Evolutionary conservation across 2,329 filamentous ascomycete species (phyloP).

Genomic region (Boeremia exigua): DNA sequence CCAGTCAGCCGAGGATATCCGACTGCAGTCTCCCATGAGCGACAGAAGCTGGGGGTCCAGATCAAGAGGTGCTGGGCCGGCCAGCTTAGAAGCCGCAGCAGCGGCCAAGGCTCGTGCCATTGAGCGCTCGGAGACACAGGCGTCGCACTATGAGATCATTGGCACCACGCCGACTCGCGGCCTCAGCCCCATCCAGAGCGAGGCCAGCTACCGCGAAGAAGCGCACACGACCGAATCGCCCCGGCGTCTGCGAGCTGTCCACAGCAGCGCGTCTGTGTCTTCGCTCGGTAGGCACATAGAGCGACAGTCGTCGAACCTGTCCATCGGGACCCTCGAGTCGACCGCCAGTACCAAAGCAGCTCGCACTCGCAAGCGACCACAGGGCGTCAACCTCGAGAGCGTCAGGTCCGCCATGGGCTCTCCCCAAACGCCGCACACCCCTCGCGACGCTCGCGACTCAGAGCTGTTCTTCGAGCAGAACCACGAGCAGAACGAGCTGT

Average conservation of each 20-base stretch:
- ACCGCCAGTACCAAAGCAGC: conserved; percentile 65
- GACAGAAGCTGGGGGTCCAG: conserved; percentile 54
- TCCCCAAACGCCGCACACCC: conserved; percentile 37
- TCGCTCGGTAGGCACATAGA: conserved; percentile 66
- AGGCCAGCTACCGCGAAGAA: conserved; percentile 72
- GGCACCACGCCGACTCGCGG: conserved; percentile 59
- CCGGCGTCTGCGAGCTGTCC: conserved; percentile 56
- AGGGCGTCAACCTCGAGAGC: conserved; percentile 60
- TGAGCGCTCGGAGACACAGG: conserved; percentile 41
- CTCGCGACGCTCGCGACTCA: conserved; percentile 50
- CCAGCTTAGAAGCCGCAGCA: conserved; percentile 40
- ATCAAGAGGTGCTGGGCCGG: conserved; percentile 27
- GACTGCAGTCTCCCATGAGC: conserved; percentile 50
- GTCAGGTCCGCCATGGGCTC: conserved; percentile 55
- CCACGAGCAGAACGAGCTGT: conserved; percentile 66
- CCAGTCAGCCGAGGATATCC: conserved; percentile 59
- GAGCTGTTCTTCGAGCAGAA: conserved; percentile 60
- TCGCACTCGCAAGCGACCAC: conserved; percentile 59
- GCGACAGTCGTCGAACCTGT: conserved; percentile 61
- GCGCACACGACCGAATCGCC: conserved; percentile 42
- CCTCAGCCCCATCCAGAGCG: conserved; percentile 88
- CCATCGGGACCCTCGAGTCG: conserved; percentile 65
- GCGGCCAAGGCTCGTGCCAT: conserved; percentile 49
- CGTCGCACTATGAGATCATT: conserved; percentile 47
- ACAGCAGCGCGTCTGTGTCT: conserved; percentile 58